These are phyloP conservation scores for Hypoxylon sp. DNA, from an alignment of 2,329 filamentous ascomycete genomes.

Conservation along the genomic window DNA sequence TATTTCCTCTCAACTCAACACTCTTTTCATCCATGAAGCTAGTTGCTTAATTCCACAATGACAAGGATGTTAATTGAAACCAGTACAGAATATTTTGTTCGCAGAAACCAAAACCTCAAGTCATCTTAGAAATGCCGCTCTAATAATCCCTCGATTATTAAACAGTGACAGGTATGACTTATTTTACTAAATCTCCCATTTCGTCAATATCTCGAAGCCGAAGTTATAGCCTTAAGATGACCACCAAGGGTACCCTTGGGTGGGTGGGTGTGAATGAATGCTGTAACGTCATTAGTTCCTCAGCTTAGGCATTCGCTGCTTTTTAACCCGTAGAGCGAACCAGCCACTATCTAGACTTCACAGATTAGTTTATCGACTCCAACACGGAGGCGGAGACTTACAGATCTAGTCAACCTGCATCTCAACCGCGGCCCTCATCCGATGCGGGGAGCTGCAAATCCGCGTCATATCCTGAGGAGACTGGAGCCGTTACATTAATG, in stretches of 20 bases:
- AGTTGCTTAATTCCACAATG: too few relatives aligned
- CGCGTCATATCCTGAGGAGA: slow-evolving; percentile 1
- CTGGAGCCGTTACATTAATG: slow-evolving; percentile 3
- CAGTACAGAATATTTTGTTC: neutral
- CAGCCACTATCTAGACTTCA: slow-evolving; percentile 7
- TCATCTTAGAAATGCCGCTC: neutral
- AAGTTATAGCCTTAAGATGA: neutral
- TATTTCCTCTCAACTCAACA: too few relatives aligned
- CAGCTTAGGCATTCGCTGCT: slow-evolving; percentile 30
- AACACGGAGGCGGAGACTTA: slow-evolving; percentile 12
- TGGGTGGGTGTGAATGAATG: neutral
- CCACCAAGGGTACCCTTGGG: too few relatives aligned
- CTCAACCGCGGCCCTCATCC: slow-evolving; percentile 25
- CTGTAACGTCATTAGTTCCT: slow-evolving; percentile 19
- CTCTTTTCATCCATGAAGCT: too few relatives aligned
- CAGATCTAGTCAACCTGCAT: slow-evolving; percentile 6
- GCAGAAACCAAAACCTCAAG: neutral
- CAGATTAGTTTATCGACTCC: slow-evolving; percentile 5
- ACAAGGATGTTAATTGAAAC: too few relatives aligned
- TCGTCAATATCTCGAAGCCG: neutral
- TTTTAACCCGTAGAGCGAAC: slow-evolving; percentile 43
- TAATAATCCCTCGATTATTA: neutral
- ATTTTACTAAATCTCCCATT: neutral
- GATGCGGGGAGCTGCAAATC: slow-evolving; percentile 27
- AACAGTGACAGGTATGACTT: neutral